phyloP scores from a whole-genome alignment of 2,329 filamentous ascomycete genomes.

The Aspergillus ustus region DNA sequence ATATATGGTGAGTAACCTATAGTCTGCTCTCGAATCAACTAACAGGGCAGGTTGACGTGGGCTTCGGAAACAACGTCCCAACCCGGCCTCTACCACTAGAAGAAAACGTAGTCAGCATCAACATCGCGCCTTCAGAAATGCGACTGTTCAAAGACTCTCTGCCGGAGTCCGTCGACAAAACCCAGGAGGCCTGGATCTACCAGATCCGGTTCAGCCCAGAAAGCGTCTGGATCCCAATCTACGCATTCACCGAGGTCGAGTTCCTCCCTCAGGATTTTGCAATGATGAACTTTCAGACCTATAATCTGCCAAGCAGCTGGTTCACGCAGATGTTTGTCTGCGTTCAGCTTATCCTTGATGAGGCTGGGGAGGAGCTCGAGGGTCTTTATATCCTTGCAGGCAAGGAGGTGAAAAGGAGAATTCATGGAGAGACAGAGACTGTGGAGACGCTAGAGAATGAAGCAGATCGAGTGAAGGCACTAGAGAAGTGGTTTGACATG shows the following conservation, averaged over 20 bases:
- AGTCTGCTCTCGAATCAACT: neutral
- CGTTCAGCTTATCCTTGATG: conserved; percentile 59
- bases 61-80: conserved; percentile 67
- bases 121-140: conserved; percentile 60
- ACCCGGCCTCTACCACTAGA: conserved; percentile 62
- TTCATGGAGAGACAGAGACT: conserved; percentile 55
- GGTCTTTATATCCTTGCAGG: conserved; percentile 60
- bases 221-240: conserved; percentile 62
- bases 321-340: conserved; percentile 61
- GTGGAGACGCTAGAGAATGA: conserved; percentile 57
- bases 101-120: conserved; percentile 43
- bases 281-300: conserved; percentile 63
- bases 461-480: conserved; percentile 56
- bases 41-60: conserved; percentile 58
- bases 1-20: conserved; percentile 39
- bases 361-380: conserved; percentile 49
- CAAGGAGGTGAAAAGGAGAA: conserved; percentile 58
- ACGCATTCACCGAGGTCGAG: conserved; percentile 69
- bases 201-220: conserved; percentile 58
- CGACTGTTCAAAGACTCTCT: conserved; percentile 57
- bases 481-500: conserved; percentile 60
- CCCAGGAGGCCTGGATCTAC: conserved; percentile 65
- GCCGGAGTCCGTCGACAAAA: conserved; percentile 49
- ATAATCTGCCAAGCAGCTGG: conserved; percentile 53
- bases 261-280: conserved; percentile 66